A percentile compares a stretch with the other conserved stretches of the same genome.
Conservation (phyloP, 2,329 filamentous ascomycete species). For the Dothistroma septosporum region DNA sequence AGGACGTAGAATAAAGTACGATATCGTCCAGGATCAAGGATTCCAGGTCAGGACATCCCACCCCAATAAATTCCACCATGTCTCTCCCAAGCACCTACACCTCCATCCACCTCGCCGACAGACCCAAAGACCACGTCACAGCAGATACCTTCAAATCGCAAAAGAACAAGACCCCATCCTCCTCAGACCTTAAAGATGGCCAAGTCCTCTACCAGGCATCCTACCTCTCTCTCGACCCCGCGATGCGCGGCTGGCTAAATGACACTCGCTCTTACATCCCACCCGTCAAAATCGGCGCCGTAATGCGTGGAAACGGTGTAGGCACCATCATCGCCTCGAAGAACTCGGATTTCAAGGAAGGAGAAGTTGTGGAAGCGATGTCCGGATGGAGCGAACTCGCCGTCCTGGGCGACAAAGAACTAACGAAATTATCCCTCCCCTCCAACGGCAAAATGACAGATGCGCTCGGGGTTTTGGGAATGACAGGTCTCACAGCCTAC, state of each 20-base stretch:
- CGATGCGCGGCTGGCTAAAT: constrained; percentile 50
- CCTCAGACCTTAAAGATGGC: constrained; percentile 28
- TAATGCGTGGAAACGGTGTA: constrained; percentile 40
- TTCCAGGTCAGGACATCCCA: not conserved
- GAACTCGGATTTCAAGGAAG: constrained; percentile 29
- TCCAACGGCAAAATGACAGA: constrained; percentile 25
- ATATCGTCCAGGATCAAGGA: not conserved
- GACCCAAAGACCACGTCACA: constrained; percentile 25
- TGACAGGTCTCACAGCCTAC: constrained; percentile 71
- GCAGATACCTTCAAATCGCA: constrained; percentile 23
- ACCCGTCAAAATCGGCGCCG: constrained; percentile 42
- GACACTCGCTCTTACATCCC: constrained; percentile 44
- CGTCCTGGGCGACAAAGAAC: constrained; percentile 29
- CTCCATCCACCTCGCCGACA: constrained; percentile 24
- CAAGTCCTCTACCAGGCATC: constrained; percentile 47
- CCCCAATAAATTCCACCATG: constrained; percentile 4
- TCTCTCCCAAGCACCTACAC: constrained; percentile 20
- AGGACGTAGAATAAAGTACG: no score
- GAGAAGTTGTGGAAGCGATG: constrained; percentile 35
- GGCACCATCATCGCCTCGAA: constrained; percentile 38
- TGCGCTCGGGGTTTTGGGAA: constrained; percentile 43
- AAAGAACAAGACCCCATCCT: constrained; percentile 18
- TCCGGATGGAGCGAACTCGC: constrained; percentile 43
- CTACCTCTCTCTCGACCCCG: constrained; percentile 52
- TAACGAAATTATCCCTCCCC: constrained; percentile 25